A percentile compares a stretch with the other conserved stretches of the same genome.
phyloP scores from a whole-genome alignment of 208 protist genomes.

The Naegleria lovaniensis region DNA sequence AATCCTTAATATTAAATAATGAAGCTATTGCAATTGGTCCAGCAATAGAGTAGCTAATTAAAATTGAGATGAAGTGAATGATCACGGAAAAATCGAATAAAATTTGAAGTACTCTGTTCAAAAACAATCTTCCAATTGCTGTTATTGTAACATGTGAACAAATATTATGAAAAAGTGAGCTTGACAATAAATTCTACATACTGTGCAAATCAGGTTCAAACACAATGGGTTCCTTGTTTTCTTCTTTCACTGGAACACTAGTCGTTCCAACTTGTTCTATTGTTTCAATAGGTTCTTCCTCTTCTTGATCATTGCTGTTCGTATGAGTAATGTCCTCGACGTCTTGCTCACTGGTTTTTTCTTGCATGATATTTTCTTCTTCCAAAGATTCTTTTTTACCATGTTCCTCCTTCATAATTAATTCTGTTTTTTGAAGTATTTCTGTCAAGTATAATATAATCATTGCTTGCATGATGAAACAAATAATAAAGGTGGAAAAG shows the following conservation, averaged over 20 bases:
- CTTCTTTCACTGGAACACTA: too few relatives aligned
- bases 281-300: neutral
- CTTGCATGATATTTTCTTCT: neutral
- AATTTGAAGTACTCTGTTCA: slow-evolving; percentile 28
- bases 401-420: slow-evolving; percentile 22
- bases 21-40: slow-evolving; percentile 32
- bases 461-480: slow-evolving; percentile 42
- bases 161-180: too few relatives aligned
- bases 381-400: too few relatives aligned
- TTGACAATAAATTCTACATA: too few relatives aligned
- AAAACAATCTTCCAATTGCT: slow-evolving; percentile 41
- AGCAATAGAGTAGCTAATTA: slow-evolving; percentile 50
- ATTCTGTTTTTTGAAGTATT: slow-evolving; percentile 42
- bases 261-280: too few relatives aligned
- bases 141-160: too few relatives aligned
- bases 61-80: slow-evolving; percentile 45
- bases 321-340: neutral
- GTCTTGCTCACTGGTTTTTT: slow-evolving; percentile 3
- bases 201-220: too few relatives aligned
- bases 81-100: slow-evolving; percentile 41
- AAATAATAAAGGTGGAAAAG: slow-evolving; percentile 41
- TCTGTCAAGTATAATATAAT: slow-evolving; percentile 48
- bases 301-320: neutral
- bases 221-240: too few relatives aligned
- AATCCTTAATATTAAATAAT: slow-evolving; percentile 21